A percentile compares a stretch with the other conserved stretches of the same genome.
Conservation (phyloP, 176 grass and related monocot genomes). For the Puya raimondii region DNA sequence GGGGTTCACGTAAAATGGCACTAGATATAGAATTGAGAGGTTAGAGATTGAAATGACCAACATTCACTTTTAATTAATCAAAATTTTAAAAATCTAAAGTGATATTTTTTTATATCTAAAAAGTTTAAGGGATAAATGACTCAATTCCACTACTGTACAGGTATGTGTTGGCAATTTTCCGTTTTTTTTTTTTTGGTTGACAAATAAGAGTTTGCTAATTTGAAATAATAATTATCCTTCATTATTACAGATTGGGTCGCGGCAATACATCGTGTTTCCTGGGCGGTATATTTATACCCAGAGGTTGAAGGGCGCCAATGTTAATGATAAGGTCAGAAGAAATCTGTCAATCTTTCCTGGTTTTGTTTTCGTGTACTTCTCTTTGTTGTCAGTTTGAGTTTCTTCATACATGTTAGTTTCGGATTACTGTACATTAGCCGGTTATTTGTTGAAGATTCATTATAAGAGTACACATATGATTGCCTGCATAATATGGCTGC, state of each 20-base stretch:
- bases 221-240: neutral
- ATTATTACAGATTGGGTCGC: constrained; percentile 19
- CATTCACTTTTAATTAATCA: too few relatives aligned
- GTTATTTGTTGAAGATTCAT: too few relatives aligned
- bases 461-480: too few relatives aligned
- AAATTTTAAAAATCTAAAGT: too few relatives aligned
- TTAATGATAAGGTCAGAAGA: constrained; percentile 34
- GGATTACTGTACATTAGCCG: too few relatives aligned
- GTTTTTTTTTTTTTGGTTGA: neutral
- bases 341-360: constrained; percentile 4
- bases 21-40: too few relatives aligned
- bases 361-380: neutral
- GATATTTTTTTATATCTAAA: too few relatives aligned
- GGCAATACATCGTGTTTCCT: constrained; percentile 29
- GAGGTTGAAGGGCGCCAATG: constrained; percentile 76
- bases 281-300: constrained; percentile 51
- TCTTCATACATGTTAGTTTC: neutral
- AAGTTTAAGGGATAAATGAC: too few relatives aligned
- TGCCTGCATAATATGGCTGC: too few relatives aligned
- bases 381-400: neutral
- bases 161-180: neutral
- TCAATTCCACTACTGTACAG: too few relatives aligned
- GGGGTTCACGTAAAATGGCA: too few relatives aligned
- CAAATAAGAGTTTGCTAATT: neutral
- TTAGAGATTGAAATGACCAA: too few relatives aligned